Evolutionary conservation across 2,329 filamentous ascomycete genomes (phyloP).

Genomic region (Elsinoe batatas): DNA sequence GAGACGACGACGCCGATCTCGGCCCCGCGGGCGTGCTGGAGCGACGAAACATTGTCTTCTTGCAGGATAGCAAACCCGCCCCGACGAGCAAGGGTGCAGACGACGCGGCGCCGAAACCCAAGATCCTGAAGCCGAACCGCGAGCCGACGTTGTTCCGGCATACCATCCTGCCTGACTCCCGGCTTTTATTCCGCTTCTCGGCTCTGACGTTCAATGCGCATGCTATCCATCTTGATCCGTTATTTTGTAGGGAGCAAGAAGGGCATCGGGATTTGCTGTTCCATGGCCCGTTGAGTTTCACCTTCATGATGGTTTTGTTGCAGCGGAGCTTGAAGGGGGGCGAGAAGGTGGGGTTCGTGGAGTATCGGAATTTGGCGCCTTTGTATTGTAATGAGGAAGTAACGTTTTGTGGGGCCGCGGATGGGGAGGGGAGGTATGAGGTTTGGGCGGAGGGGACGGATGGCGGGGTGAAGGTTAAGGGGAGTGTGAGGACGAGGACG

Average conservation of each 20-base stretch:
- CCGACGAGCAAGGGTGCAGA: conserved; percentile 26
- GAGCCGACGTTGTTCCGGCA: conserved; percentile 45
- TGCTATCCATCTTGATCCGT: conserved; percentile 71
- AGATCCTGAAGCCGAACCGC: conserved; percentile 37
- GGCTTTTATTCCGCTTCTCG: conserved; percentile 80
- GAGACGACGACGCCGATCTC: conserved; percentile 32
- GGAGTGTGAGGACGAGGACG: conserved; percentile 25
- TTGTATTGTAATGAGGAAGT: conserved; percentile 66
- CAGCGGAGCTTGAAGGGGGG: conserved; percentile 40
- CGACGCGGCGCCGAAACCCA: conserved; percentile 23
- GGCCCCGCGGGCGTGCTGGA: conserved; percentile 44
- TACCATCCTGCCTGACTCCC: conserved; percentile 53
- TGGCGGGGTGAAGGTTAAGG: conserved; percentile 37
- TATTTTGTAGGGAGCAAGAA: conserved; percentile 61
- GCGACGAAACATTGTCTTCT: conserved; percentile 53
- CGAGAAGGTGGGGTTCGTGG: conserved; percentile 45
- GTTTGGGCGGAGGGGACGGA: conserved; percentile 34
- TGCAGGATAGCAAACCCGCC: conserved; percentile 41
- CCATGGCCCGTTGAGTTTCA: conserved; percentile 74
- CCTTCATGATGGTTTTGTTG: conserved; percentile 63
- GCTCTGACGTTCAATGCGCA: conserved; percentile 90
- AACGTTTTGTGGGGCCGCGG: conserved; percentile 54
- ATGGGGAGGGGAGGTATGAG: conserved; percentile 32
- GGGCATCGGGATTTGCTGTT: conserved; percentile 68
- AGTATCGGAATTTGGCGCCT: conserved; percentile 74